These are phyloP conservation scores for Seiridium cupressi DNA, from an alignment of 2,329 filamentous ascomycete genomes.

Conservation along the genomic window DNA sequence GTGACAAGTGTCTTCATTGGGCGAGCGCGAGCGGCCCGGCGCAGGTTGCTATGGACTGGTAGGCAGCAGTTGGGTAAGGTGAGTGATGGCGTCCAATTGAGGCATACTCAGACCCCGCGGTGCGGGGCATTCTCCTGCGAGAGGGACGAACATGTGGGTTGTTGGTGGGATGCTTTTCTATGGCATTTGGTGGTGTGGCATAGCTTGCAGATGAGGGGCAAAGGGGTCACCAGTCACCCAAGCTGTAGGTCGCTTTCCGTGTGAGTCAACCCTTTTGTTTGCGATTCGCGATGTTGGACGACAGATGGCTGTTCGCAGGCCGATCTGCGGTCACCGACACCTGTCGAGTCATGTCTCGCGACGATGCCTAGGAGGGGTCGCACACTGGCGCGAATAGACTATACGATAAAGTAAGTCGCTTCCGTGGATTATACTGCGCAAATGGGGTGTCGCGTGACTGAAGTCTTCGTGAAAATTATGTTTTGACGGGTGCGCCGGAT, in stretches of 20 bases:
- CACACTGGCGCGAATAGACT: too few species aligned
- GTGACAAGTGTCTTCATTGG: neutral
- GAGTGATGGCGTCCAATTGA: conserved; percentile 1
- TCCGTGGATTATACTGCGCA: neutral
- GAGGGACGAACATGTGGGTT: neutral
- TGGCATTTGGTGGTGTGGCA: neutral
- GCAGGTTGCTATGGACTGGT: neutral
- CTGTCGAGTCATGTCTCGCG: neutral
- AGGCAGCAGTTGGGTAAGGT: conserved; percentile 4
- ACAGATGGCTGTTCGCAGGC: neutral
- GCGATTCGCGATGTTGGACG: neutral
- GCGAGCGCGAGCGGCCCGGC: neutral
- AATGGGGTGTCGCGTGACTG: neutral
- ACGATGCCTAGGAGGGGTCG: neutral
- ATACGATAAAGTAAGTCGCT: neutral
- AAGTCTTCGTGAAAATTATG: neutral
- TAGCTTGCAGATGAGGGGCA: neutral
- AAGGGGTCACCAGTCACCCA: neutral
- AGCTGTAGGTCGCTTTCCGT: neutral
- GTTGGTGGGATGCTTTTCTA: neutral
- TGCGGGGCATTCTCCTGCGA: neutral
- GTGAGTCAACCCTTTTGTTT: neutral
- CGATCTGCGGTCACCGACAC: neutral
- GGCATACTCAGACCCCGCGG: neutral
- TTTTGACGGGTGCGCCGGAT: neutral